phyloP scores from a whole-genome alignment of 768 basidiomycete genomes.

The Trametopsis cervina region DNA sequence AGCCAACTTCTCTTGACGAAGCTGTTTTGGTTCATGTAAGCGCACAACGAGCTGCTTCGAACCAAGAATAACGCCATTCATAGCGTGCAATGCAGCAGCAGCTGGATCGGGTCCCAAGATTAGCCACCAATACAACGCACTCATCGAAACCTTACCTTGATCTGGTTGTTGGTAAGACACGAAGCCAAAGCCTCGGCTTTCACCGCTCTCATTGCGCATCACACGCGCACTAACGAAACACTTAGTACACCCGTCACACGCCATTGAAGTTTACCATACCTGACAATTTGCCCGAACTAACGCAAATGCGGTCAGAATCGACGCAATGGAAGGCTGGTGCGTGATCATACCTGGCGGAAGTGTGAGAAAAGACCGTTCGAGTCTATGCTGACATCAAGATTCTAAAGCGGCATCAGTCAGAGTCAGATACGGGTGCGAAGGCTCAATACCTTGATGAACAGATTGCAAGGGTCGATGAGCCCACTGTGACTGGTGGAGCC shows the following conservation, averaged over 20 bases:
- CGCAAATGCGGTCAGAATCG: conserved; percentile 8
- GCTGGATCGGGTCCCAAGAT: conserved; percentile 40
- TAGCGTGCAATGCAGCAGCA: conserved; percentile 61
- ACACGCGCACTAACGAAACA: conserved; percentile 78
- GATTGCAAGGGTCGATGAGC: conserved; percentile 83
- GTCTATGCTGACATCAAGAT: conserved; percentile 78
- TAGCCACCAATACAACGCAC: conserved; percentile 1
- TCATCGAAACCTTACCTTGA: conserved; percentile 46
- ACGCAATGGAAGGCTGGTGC: conserved; percentile 2
- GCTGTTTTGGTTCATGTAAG: conserved; percentile 84
- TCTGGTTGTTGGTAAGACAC: conserved; percentile 81
- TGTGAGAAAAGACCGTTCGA: conserved; percentile 79
- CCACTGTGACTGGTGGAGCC: conserved; percentile 83
- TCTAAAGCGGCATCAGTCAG: conserved; percentile 37
- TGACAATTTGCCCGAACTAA: conserved; percentile 86
- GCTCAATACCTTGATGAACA: conserved; percentile 73
- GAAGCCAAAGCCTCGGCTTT: conserved; percentile 86
- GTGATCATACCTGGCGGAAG: conserved; percentile 61
- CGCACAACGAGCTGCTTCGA: conserved; percentile 79
- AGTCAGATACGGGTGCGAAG: conserved; percentile 1
- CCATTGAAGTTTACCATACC: conserved; percentile 33
- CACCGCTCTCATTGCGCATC: conserved; percentile 80
- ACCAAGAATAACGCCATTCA: conserved; percentile 73
- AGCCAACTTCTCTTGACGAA: conserved; percentile 85
- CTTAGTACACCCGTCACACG: too few relatives aligned